Percentiles rank a stretch among this genome's conserved stretches.
Conservation (phyloP, 768 basidiomycete genomes). For the Lactarius hatsudake region DNA sequence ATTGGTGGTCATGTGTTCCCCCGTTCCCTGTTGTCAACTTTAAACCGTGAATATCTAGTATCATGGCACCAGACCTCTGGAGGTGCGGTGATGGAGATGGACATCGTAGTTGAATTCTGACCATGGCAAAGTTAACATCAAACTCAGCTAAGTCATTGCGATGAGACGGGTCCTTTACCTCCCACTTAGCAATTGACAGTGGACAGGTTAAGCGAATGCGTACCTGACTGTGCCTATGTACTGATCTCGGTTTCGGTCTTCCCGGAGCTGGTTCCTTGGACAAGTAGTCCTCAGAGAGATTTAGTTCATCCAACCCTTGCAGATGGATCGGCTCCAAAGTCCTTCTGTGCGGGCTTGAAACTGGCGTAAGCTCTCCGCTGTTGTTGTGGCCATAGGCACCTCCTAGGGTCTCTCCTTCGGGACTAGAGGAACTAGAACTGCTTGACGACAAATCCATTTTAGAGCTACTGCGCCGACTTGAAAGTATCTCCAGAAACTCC, state of each 20-base stretch:
- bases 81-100: constrained; percentile 49
- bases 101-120: constrained; percentile 68
- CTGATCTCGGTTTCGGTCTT: not conserved
- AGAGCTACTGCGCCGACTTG: constrained; percentile 13
- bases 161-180: not conserved
- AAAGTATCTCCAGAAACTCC: constrained; percentile 48
- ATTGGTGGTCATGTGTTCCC: not conserved
- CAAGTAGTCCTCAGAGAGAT: constrained; percentile 50
- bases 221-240: not conserved
- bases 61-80: constrained; percentile 65
- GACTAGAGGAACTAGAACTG: constrained; percentile 3
- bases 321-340: constrained; percentile 45
- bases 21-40: constrained; percentile 34
- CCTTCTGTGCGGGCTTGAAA: constrained; percentile 32
- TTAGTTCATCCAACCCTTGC: constrained; percentile 56
- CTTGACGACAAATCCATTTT: not conserved
- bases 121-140: constrained; percentile 46
- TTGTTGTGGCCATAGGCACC: not conserved
- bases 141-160: constrained; percentile 27
- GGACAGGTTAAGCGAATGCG: not conserved
- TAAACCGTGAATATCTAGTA: constrained; percentile 61
- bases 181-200: not conserved
- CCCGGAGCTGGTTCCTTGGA: constrained; percentile 11
- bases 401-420: constrained; percentile 1
- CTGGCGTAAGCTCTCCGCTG: constrained; percentile 14